phyloP scores from a whole-genome alignment of 2,329 filamentous ascomycete species.

The Xylogone sp. region DNA sequence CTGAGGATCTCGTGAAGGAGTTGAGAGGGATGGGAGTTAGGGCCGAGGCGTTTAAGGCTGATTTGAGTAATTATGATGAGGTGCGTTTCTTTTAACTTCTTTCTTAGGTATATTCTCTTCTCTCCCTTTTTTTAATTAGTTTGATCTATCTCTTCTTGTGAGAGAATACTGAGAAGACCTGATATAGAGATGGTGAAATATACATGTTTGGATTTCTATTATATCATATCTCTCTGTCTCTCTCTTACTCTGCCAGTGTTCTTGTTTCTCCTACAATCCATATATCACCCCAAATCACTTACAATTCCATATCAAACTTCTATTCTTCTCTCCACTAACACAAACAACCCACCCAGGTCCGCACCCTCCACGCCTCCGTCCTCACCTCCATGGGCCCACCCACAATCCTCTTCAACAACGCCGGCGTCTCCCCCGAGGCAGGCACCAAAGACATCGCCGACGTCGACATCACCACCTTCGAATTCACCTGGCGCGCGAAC shows the following conservation, averaged over 20 bases:
- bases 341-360: constrained; percentile 5
- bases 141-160: too few species aligned
- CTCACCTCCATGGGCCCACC: constrained; percentile 8
- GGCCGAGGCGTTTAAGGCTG: constrained; percentile 31
- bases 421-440: constrained; percentile 11
- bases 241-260: too few species aligned
- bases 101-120: too few species aligned
- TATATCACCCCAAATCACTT: too few species aligned
- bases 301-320: neutral
- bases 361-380: constrained; percentile 9
- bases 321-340: neutral
- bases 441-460: constrained; percentile 15
- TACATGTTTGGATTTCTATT: too few species aligned
- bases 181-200: too few species aligned
- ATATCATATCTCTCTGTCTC: too few species aligned
- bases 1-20: constrained; percentile 16
- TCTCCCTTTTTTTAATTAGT: too few species aligned
- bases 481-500: constrained; percentile 20
- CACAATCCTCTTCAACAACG: constrained; percentile 21
- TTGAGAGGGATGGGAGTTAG: constrained; percentile 26
- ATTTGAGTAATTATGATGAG: constrained; percentile 31
- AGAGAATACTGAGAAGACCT: too few species aligned
- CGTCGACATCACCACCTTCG: constrained; percentile 19
- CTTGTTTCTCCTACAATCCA: too few species aligned
- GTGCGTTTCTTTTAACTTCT: neutral